Conservation (phyloP, 495 filamentous ascomycete species). For the Cercophora newfieldiana region DNA sequence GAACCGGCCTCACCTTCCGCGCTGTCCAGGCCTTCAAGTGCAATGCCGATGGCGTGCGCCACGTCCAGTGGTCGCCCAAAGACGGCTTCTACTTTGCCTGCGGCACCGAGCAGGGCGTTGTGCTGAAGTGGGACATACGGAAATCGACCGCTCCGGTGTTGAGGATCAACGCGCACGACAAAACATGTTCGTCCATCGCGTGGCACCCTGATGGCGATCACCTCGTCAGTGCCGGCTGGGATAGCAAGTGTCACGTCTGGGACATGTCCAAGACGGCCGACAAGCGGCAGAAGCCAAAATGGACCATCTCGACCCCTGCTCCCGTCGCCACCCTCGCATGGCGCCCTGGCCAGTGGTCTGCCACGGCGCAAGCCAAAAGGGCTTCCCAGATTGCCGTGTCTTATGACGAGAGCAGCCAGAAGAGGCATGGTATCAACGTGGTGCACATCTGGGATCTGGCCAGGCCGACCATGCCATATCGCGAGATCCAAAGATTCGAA, state of each 20-base stretch:
- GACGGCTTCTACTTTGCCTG: conserved; percentile 86
- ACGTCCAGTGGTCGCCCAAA: conserved; percentile 85
- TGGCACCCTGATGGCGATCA: conserved; percentile 97
- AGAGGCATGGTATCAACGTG: conserved; percentile 61
- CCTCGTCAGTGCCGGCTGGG: conserved; percentile 77
- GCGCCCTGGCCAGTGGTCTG: conserved; percentile 78
- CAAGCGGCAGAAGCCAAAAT: conserved; percentile 76
- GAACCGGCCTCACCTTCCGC: conserved; percentile 46
- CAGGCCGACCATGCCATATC: conserved; percentile 79
- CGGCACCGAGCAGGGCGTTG: conserved; percentile 79
- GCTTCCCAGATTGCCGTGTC: conserved; percentile 55
- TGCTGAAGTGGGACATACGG: conserved; percentile 60
- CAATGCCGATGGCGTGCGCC: conserved; percentile 75
- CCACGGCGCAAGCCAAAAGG: conserved; percentile 62
- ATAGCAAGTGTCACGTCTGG: conserved; percentile 88
- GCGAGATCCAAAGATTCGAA: conserved; percentile 77
- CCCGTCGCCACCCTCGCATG: conserved; percentile 78
- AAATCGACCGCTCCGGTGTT: conserved; percentile 50
- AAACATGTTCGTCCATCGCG: conserved; percentile 76
- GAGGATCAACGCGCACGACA: conserved; percentile 79
- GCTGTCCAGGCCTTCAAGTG: conserved; percentile 47
- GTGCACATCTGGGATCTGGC: conserved; percentile 94
- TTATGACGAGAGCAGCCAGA: conserved; percentile 51
- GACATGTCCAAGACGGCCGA: conserved; percentile 77
- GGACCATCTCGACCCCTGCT: conserved; percentile 56